Evolutionary conservation across 2,329 filamentous ascomycete genomes (phyloP).

Genomic region (Cladosporium sp.): DNA sequence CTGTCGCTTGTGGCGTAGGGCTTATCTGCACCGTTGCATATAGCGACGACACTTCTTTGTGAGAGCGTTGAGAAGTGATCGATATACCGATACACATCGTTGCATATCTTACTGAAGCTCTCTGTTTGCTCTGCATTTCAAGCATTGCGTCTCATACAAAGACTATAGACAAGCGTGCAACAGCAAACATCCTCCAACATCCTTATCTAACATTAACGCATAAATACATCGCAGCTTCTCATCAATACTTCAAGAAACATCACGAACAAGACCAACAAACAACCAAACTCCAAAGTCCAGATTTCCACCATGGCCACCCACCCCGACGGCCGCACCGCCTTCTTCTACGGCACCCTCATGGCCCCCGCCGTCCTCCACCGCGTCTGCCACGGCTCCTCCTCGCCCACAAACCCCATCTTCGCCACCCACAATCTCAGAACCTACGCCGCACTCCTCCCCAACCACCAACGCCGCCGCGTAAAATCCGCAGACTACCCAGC

Average conservation of each 20-base stretch:
- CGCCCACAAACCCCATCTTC: conserved; percentile 52
- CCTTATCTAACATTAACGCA: neutral
- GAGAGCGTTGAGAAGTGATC: neutral
- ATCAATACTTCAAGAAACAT: neutral
- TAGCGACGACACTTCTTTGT: conserved; percentile 14
- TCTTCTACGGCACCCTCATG: conserved; percentile 75
- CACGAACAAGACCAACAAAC: neutral
- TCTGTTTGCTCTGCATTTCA: neutral
- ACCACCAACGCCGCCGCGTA: conserved; percentile 72
- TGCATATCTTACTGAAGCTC: neutral
- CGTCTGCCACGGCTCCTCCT: conserved; percentile 69
- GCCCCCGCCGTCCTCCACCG: conserved; percentile 82
- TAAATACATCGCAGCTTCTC: neutral
- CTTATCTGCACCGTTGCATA: conserved; percentile 14
- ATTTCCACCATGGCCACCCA: neutral
- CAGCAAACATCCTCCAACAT: neutral
- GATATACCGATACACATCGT: neutral
- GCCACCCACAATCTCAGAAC: conserved; percentile 57
- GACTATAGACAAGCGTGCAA: neutral
- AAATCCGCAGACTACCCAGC: conserved; percentile 74
- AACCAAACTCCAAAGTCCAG: neutral
- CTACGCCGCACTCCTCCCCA: conserved; percentile 72
- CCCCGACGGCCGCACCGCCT: conserved; percentile 49
- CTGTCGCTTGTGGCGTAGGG: conserved; percentile 17
- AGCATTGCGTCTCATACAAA: neutral